Conservation (phyloP, 164 flowering plant genomes). For the Vitis vinifera region DNA sequence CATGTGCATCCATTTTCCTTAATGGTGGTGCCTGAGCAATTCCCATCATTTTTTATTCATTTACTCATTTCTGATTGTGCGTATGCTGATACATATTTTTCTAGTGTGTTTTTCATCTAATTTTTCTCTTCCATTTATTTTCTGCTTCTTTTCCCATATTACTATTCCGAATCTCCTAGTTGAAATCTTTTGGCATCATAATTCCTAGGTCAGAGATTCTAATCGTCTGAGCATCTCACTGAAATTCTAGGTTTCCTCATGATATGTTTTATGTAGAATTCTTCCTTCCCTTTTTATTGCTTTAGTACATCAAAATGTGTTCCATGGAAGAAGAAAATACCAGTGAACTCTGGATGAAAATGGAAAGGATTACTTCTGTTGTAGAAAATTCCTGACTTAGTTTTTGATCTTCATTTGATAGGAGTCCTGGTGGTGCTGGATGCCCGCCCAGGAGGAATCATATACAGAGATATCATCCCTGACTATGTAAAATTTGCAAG, state of each 20-base stretch:
- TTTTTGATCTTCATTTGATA: slow-evolving; percentile 17
- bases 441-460: slow-evolving; percentile 85
- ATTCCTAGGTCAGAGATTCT: not conserved
- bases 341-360: not conserved
- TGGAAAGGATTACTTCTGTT: not conserved
- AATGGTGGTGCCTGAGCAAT: too few species aligned
- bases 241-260: not conserved
- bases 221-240: not conserved
- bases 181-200: not conserved
- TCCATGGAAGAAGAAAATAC: not conserved
- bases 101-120: not conserved
- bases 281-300: not conserved
- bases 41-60: too few species aligned
- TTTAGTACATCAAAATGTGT: not conserved
- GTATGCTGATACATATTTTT: not conserved
- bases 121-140: not conserved
- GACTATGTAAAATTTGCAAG: slow-evolving; percentile 72
- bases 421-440: slow-evolving; percentile 91
- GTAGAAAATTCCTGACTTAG: slow-evolving; percentile 5
- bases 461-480: slow-evolving; percentile 77
- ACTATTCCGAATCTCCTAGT: not conserved
- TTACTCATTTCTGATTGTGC: too few species aligned
- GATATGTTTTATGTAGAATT: not conserved
- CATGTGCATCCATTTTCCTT: too few species aligned
- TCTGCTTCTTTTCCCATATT: not conserved